Percentiles rank a stretch among this genome's conserved stretches.
Conservation (phyloP, 1,139 yeast species). For the Yamadazyma songkhlaensis region DNA sequence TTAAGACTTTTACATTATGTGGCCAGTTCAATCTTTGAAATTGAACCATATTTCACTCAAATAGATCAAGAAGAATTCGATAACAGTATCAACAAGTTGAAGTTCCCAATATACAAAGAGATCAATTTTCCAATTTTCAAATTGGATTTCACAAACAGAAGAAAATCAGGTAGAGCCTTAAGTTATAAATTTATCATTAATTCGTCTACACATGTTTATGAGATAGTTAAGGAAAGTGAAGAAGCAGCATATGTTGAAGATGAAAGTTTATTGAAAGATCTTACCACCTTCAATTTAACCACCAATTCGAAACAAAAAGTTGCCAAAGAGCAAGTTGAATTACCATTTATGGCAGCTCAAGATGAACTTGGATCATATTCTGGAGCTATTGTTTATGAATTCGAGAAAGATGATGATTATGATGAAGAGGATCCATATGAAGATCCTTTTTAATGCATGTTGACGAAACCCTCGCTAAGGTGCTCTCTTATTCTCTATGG, state of each 20-base stretch:
- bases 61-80: constrained; percentile 48
- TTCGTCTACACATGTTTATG: constrained; percentile 48
- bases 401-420: constrained; percentile 81
- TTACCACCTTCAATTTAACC: constrained; percentile 84
- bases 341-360: constrained; percentile 90
- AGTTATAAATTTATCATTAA: constrained; percentile 55
- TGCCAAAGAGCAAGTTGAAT: constrained; percentile 80
- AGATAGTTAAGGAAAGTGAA: constrained; percentile 28
- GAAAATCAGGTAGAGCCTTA: constrained; percentile 82
- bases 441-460: constrained; percentile 87
- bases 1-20: constrained; percentile 54
- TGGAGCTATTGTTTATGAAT: constrained; percentile 88
- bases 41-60: constrained; percentile 39
- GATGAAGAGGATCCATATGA: constrained; percentile 98
- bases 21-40: constrained; percentile 68
- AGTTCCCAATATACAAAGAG: constrained; percentile 43
- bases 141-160: constrained; percentile 58
- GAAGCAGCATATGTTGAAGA: constrained; percentile 28
- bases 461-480: too few relatives aligned
- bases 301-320: constrained; percentile 71
- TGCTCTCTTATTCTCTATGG: too few relatives aligned
- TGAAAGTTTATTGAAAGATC: constrained; percentile 54
- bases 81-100: constrained; percentile 35
- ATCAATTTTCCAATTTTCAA: constrained; percentile 48
- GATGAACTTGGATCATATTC: constrained; percentile 70